Evolutionary conservation across 257 asterid species (phyloP).

Genomic region (Primulina tabacum): DNA sequence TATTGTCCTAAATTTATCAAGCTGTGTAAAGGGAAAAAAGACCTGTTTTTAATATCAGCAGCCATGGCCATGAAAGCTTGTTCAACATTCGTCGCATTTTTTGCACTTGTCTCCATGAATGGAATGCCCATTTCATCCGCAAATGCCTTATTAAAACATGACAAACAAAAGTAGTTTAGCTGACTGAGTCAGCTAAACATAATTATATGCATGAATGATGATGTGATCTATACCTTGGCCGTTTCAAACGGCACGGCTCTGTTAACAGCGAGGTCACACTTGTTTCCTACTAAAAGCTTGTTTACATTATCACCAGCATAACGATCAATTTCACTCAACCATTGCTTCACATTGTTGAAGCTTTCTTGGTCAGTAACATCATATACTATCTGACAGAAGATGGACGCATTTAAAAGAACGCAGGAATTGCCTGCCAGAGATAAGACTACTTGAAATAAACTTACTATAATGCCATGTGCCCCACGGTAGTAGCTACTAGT

Average conservation of each 20-base stretch:
- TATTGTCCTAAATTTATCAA: neutral
- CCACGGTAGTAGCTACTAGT: conserved; percentile 97
- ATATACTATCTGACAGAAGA: conserved; percentile 62
- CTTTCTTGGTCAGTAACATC: conserved; percentile 85
- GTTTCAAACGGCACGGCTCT: conserved; percentile 76
- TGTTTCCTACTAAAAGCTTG: conserved; percentile 88
- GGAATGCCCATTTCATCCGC: conserved; percentile 96
- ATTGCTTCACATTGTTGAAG: conserved; percentile 90
- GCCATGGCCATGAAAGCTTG: conserved; percentile 97
- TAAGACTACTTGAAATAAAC: conserved; percentile 31
- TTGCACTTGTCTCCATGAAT: conserved; percentile 94
- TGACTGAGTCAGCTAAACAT: neutral
- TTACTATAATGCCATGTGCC: conserved; percentile 91
- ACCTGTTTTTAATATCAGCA: conserved; percentile 78
- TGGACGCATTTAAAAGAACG: conserved; percentile 9
- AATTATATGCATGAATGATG: neutral
- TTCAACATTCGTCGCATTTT: conserved; percentile 79
- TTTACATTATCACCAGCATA: conserved; percentile 84
- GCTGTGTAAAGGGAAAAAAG: neutral
- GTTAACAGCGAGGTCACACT: conserved; percentile 73
- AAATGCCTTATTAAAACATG: conserved; percentile 52
- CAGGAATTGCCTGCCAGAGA: conserved; percentile 9
- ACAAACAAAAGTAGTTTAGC: conserved; percentile 8
- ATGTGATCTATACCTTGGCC: conserved; percentile 58
- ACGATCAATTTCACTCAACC: conserved; percentile 89